Conservation (phyloP, 2,329 filamentous ascomycete genomes). For the Decorospora gaudefroyi region DNA sequence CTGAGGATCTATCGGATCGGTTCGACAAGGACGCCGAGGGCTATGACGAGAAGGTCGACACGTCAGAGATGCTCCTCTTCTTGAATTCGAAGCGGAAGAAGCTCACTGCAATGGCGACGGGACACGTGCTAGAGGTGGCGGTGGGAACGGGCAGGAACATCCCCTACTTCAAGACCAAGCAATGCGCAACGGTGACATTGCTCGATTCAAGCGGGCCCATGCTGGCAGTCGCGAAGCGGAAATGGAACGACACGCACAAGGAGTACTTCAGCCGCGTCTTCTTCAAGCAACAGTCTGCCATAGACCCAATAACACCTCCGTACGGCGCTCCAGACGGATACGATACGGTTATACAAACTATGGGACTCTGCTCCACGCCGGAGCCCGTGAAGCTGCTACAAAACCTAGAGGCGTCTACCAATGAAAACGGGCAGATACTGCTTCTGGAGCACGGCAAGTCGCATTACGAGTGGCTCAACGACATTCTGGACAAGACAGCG, state of each 20-base stretch:
- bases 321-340: conserved; percentile 50
- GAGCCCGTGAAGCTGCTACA: conserved; percentile 52
- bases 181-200: conserved; percentile 52
- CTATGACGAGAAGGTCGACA: conserved; percentile 55
- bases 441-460: conserved; percentile 58
- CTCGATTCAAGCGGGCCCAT: conserved; percentile 55
- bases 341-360: conserved; percentile 57
- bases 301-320: conserved; percentile 51
- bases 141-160: conserved; percentile 57
- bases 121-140: conserved; percentile 56
- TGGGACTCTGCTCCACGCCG: conserved; percentile 57
- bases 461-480: conserved; percentile 55
- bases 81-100: conserved; percentile 49
- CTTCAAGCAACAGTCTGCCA: conserved; percentile 53
- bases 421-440: conserved; percentile 52
- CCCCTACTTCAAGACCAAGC: conserved; percentile 50
- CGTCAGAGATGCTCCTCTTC: conserved; percentile 51
- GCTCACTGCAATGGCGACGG: conserved; percentile 49
- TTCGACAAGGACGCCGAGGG: conserved; percentile 53
- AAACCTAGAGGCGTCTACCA: conserved; percentile 51
- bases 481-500: conserved; percentile 52
- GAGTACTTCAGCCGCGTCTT: conserved; percentile 46
- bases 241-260: conserved; percentile 52
- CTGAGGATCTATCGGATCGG: conserved; percentile 51
- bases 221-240: conserved; percentile 55